Evolutionary conservation across 1,284 basidiomycete genomes (phyloP), one percentile per base, ranked within the genome.

Genomic region (Cutaneotrichosporon sp.): DNA sequence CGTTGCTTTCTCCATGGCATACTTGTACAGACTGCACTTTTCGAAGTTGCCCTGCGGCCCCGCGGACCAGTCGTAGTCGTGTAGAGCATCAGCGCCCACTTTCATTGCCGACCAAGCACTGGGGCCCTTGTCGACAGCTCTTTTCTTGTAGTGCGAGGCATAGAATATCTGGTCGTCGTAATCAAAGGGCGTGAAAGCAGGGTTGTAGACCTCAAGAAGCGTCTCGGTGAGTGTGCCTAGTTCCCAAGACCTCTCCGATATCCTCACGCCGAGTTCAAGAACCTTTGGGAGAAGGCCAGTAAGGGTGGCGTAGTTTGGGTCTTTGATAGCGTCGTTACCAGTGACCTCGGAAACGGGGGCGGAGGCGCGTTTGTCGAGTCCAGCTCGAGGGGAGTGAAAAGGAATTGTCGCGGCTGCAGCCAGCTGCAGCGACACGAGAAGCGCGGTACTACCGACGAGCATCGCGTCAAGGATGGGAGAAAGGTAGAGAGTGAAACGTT

Each of bases 201-300:
- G 60, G 41, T 64, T 49, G 51, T 68, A 66, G 12, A 62, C 58
- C 49, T 69, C 68, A 8, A 68, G 47, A 1, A 67, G 49, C 1
- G 65, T 51, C 43, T 68, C 46, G 14, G 59, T 58, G 17, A 65
- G 43, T 1, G 61, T 50, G 22, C 68, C 68, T 15, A 61, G 21
- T 54, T 70, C 68, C 68, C 68, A 70, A 1, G 64, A 66, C 26
- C 68, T 55, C 2, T 18, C 40, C 1, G 65, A 40, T 39, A 64
- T 59, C 8, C 44, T 18, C 22, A 62, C 55, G n/a, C 57, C 62
- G 13, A 60, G 62, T 8, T 47, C 45, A 20, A 68, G 49, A 22
- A 63, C 51, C 12, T 33, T 47, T 18, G 64, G 59, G 20, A 66
- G 22, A 14, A 38, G 34, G 17, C 34, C 13, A 14, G 60, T 60